Evolutionary conservation across 495 filamentous ascomycete species (phyloP).

Genomic region (Podospora pseudocomata): DNA sequence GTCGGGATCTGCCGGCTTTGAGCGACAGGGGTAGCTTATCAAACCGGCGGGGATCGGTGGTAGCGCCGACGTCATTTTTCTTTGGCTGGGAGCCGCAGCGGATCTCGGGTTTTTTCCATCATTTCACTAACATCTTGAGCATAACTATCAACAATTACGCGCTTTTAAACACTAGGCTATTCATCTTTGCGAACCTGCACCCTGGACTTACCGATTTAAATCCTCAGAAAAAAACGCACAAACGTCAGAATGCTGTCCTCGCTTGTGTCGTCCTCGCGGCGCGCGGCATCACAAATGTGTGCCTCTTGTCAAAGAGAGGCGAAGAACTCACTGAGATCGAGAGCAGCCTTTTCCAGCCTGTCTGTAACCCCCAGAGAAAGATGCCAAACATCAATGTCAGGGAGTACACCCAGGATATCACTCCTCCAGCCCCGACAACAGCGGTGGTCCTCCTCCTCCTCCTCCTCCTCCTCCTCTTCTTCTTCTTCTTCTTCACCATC

Average conservation of each 20-base stretch:
- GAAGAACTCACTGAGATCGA: conserved; percentile 8
- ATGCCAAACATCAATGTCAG: background rate
- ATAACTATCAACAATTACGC: background rate
- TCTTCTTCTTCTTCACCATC: background rate
- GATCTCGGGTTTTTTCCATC: background rate
- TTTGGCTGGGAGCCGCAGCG: background rate
- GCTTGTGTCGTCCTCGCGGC: conserved; percentile 16
- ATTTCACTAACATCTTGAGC: background rate
- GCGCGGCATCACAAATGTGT: conserved; percentile 23
- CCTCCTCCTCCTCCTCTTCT: conserved; percentile 13
- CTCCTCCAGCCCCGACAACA: background rate
- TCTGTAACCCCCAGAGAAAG: background rate
- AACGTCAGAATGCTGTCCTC: conserved; percentile 22
- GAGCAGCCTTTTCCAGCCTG: background rate
- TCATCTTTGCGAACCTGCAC: no score
- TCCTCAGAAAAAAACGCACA: background rate
- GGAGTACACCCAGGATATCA: background rate
- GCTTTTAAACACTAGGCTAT: background rate
- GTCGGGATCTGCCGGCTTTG: background rate
- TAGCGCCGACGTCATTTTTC: background rate
- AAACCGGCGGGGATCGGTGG: background rate
- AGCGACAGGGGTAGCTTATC: background rate
- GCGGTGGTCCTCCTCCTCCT: conserved; percentile 4
- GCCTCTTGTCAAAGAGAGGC: conserved; percentile 26
- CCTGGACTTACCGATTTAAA: background rate